Conservation (phyloP, 352 stramenopile genomes). For the Pythium folliculosum region DNA sequence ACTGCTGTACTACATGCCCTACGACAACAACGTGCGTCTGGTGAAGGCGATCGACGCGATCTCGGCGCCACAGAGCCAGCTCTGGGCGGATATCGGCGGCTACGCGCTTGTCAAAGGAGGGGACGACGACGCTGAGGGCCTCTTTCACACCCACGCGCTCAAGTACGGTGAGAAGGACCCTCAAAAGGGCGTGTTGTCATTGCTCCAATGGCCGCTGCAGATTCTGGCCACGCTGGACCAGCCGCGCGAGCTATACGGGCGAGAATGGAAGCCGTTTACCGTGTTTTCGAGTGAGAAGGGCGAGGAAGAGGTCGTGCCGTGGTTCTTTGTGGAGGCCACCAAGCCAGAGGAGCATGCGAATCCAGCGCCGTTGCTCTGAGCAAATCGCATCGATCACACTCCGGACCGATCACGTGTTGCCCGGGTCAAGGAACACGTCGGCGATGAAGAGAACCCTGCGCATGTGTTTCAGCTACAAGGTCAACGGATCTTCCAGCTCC, state of each 20-base stretch:
- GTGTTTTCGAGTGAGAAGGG: neutral
- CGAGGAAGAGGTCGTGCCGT: slow-evolving; percentile 33
- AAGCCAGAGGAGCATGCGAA: slow-evolving; percentile 17
- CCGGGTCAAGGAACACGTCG: too few relatives aligned
- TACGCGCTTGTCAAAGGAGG: slow-evolving; percentile 16
- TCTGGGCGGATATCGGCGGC: slow-evolving; percentile 53
- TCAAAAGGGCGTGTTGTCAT: slow-evolving; percentile 40
- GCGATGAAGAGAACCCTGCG: too few relatives aligned
- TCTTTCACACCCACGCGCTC: slow-evolving; percentile 34
- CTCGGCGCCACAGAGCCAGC: slow-evolving; percentile 44
- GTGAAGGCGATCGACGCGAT: slow-evolving; percentile 55
- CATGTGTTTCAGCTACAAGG: too few relatives aligned
- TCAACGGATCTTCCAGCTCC: too few relatives aligned
- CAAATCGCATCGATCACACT: neutral
- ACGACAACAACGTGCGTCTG: slow-evolving; percentile 42
- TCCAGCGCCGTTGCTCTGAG: neutral
- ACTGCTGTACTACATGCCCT: slow-evolving; percentile 47
- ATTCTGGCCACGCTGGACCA: slow-evolving; percentile 33
- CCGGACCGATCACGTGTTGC: neutral
- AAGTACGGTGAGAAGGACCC: slow-evolving; percentile 57
- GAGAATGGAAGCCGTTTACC: slow-evolving; percentile 34
- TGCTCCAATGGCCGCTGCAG: slow-evolving; percentile 47
- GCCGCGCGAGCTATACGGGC: slow-evolving; percentile 39
- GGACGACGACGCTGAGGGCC: slow-evolving; percentile 19
- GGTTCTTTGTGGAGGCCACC: slow-evolving; percentile 26